These are phyloP conservation scores for Fusarium nodosum DNA, from an alignment of 2,329 filamentous ascomycete genomes.

Conservation along the genomic window DNA sequence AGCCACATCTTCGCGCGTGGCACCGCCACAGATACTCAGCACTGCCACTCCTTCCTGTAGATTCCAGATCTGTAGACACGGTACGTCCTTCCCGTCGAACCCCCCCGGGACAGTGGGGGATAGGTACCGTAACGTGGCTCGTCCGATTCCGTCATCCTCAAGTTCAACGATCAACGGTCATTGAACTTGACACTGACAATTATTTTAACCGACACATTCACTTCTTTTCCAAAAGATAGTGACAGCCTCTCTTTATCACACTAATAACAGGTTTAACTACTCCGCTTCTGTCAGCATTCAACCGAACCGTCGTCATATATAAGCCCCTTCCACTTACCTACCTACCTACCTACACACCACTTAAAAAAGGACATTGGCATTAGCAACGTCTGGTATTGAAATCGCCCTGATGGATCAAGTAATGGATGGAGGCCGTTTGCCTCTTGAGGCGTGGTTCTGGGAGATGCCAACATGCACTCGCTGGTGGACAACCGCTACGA, in stretches of 20 bases:
- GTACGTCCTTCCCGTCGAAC: slow-evolving; percentile 1
- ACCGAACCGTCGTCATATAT: not conserved
- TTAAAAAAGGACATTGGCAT: not conserved
- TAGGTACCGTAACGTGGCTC: slow-evolving; percentile 41
- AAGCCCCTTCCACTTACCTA: not conserved
- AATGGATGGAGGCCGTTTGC: slow-evolving; percentile 75
- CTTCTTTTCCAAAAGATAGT: not conserved
- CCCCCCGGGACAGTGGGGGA: slow-evolving; percentile 9
- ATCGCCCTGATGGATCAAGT: slow-evolving; percentile 66
- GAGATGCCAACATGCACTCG: slow-evolving; percentile 97
- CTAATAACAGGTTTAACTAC: not conserved
- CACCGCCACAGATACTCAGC: slow-evolving; percentile 23
- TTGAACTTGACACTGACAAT: slow-evolving; percentile 7
- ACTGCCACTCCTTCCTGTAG: not conserved
- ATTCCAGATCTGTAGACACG: slow-evolving; percentile 1
- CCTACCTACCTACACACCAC: slow-evolving; percentile 1
- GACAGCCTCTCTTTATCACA: not conserved
- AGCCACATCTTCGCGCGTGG: slow-evolving; percentile 24
- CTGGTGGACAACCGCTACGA: slow-evolving; percentile 95
- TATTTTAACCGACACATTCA: slow-evolving; percentile 6
- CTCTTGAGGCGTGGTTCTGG: slow-evolving; percentile 97
- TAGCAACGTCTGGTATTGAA: slow-evolving; percentile 1
- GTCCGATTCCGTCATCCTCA: slow-evolving; percentile 41
- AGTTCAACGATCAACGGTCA: slow-evolving; percentile 2
- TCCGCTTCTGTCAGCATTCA: slow-evolving; percentile 1